These are phyloP conservation scores for Chloropicon primus DNA, from an alignment of 139 green algal species.

Conservation along the genomic window DNA sequence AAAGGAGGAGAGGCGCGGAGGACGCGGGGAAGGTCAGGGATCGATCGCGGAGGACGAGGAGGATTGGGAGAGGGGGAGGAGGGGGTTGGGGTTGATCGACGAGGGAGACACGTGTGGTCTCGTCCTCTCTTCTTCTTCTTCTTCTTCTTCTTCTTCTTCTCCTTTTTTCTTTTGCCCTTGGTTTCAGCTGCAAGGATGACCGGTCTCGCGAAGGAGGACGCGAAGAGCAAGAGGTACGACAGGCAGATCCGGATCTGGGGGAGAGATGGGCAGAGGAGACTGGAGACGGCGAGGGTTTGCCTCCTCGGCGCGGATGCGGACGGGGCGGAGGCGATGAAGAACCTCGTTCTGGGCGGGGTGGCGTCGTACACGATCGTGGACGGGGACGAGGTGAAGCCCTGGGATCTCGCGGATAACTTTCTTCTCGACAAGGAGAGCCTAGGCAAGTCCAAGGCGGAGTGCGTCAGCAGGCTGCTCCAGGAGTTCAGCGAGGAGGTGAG, in stretches of 20 bases:
- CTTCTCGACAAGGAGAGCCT: conserved; percentile 46
- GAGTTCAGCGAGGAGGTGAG: conserved; percentile 79
- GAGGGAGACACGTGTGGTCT: too few relatives aligned
- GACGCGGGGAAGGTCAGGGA: too few relatives aligned
- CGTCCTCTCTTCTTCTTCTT: too few relatives aligned
- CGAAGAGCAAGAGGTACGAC: conserved; percentile 62
- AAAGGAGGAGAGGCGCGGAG: too few relatives aligned
- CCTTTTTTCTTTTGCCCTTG: too few relatives aligned
- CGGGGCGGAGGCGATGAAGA: conserved; percentile 87
- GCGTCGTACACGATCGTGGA: conserved; percentile 88
- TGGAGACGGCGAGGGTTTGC: conserved; percentile 51
- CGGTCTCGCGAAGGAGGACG: neutral
- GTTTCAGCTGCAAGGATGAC: too few relatives aligned
- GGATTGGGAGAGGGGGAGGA: too few relatives aligned
- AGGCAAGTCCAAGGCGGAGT: conserved; percentile 45
- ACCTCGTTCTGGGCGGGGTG: conserved; percentile 92
- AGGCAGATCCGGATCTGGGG: conserved; percentile 80
- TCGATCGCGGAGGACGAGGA: too few relatives aligned
- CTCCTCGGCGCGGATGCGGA: conserved; percentile 44
- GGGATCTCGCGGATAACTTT: conserved; percentile 92
- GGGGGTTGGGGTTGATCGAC: too few relatives aligned
- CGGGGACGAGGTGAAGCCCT: conserved; percentile 37
- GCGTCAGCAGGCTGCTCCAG: conserved; percentile 61
- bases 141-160: too few relatives aligned
- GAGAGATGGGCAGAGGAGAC: conserved; percentile 52